Evolutionary conservation across 345 rosid genomes (phyloP).

Genomic region (Lepidium didymum): DNA sequence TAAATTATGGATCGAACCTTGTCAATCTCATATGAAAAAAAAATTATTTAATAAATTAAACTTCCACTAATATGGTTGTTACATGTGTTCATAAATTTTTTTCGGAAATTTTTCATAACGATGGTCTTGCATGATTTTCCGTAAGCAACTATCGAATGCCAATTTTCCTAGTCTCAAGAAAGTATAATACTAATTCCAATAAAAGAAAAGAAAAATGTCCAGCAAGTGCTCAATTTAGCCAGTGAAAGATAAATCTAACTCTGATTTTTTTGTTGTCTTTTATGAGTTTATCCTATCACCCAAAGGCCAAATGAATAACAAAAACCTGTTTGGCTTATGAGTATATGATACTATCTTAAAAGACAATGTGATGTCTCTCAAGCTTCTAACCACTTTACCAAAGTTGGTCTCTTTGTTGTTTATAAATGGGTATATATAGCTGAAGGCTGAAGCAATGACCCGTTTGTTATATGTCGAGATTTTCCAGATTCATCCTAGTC

Average conservation of each 20-base stretch:
- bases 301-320: background rate
- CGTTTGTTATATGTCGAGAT: slow-evolving; percentile 57
- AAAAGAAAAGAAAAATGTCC: background rate
- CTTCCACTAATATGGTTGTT: background rate
- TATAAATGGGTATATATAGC: background rate
- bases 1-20: too few relatives aligned
- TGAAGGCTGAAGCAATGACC: slow-evolving; percentile 8
- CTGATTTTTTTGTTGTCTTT: background rate
- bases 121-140: background rate
- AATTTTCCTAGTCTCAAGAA: background rate
- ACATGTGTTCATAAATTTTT: background rate
- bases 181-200: too few relatives aligned
- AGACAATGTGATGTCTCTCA: slow-evolving; percentile 1
- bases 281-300: background rate
- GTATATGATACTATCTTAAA: background rate
- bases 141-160: background rate
- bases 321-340: background rate
- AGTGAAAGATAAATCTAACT: background rate
- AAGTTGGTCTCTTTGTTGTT: background rate
- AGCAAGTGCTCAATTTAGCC: background rate
- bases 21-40: too few relatives aligned
- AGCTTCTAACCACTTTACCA: background rate
- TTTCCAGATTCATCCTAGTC: slow-evolving; percentile 45
- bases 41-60: background rate
- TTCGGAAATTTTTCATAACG: background rate